phyloP scores from a whole-genome alignment of 768 basidiomycete species.

The Cystobasidium ongulense region DNA sequence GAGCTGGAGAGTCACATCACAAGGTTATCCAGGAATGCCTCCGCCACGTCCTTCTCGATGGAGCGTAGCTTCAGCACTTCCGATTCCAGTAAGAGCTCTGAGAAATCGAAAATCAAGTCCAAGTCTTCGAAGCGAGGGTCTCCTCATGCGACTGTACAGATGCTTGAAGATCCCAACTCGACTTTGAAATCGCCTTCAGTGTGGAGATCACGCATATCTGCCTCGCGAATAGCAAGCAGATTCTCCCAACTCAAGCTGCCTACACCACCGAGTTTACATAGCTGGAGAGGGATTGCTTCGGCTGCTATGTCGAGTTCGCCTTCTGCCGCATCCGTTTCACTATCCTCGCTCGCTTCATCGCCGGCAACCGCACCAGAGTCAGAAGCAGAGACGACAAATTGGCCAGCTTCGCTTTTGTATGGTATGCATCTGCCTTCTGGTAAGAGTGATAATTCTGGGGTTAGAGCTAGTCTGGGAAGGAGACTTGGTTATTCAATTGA shows the following conservation, averaged over 20 bases:
- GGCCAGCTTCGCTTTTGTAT: not conserved
- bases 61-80: not conserved
- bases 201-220: not conserved
- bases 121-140: not conserved
- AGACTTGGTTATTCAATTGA: slow-evolving; percentile 23
- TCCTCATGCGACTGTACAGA: not conserved
- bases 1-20: not conserved
- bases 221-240: not conserved
- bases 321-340: not conserved
- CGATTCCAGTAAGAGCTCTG: not conserved
- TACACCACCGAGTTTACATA: not conserved
- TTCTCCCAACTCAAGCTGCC: not conserved
- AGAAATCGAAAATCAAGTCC: not conserved
- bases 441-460: not conserved
- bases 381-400: not conserved
- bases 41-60: not conserved
- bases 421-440: too few relatives aligned
- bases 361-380: not conserved
- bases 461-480: not conserved
- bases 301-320: not conserved
- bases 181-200: not conserved
- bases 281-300: not conserved
- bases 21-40: not conserved
- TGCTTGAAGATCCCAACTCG: not conserved
- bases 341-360: not conserved